Base-by-base conservation (phyloP, 768 basidiomycete genomes). In the Suillus lakei region DNA sequence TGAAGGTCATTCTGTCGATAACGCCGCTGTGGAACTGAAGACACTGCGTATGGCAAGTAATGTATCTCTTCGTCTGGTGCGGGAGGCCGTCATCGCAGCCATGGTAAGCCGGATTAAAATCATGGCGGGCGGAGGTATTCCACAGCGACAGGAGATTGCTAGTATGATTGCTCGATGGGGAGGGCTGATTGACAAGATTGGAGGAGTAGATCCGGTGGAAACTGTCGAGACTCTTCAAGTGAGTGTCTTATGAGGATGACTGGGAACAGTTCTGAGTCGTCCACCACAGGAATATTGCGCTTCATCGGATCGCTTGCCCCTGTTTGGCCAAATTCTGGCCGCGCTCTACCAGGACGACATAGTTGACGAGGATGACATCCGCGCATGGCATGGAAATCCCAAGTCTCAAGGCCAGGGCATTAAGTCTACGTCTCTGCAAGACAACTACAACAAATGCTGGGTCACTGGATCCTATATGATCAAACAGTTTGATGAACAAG, bases 21-120 rank as follows among this genome's bases (percentile, higher is more conserved):
- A 98, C 76, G 95, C 96, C 1, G 85, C 93, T 1, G 91, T 99
- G 67, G 97, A 99, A 75, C 85, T 99, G 66, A 95, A 97, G 80
- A 98, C 97, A 51, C 85, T 99, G 53, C 92, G 96, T 58, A 97
- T 99, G 94, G 95, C 95, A 41, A 93, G 91, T 72, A 99, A 98
- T 71, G 97, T 98, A 32, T 86, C 93, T 13, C 84, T 98, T 23
- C 85, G 85, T n/a, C 84, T 88, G 60, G 96, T 98, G 18, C 85
- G 92, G 60, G 91, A 96, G 76, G 92, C 91, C 18, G 93, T 98
- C n/a, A 83, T 98, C 43, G 84, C 84, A n/a, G 92, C 88, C 44
- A 84, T 99, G 64, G 88, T 97, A 63, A 87, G 88, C 65, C 85
- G 85, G 65, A 89, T 96, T 54, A 81, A 80, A 58, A 78, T 94